phyloP scores from a whole-genome alignment of 2,329 filamentous ascomycete species.

The Pseudogymnoascus sp. region DNA sequence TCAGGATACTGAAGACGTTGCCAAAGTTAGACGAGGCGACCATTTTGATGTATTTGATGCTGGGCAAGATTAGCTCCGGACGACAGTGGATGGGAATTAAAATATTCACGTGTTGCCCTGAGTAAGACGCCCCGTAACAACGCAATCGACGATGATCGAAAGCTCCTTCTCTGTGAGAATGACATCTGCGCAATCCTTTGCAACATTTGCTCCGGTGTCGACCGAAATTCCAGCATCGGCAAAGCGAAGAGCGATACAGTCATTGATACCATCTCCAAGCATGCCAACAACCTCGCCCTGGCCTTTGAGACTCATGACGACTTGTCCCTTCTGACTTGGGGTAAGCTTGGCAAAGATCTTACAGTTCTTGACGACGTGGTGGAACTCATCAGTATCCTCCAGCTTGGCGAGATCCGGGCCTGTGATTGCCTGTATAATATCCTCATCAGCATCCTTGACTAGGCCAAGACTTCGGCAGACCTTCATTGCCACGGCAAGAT shows the following conservation, averaged over 20 bases:
- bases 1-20: too few relatives aligned
- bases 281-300: slow-evolving; percentile 14
- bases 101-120: slow-evolving; percentile 15
- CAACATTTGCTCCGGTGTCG: slow-evolving; percentile 11
- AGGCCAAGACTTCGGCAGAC: slow-evolving; percentile 12
- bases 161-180: slow-evolving; percentile 15
- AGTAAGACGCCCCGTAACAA: slow-evolving; percentile 10
- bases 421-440: slow-evolving; percentile 9
- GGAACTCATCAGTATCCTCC: slow-evolving; percentile 10
- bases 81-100: too few relatives aligned
- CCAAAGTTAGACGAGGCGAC: too few relatives aligned
- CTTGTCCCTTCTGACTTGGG: slow-evolving; percentile 21
- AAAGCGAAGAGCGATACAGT: slow-evolving; percentile 12
- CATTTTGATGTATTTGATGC: too few relatives aligned
- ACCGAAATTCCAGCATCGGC: slow-evolving; percentile 15
- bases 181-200: slow-evolving; percentile 14
- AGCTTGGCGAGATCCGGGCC: slow-evolving; percentile 12
- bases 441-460: slow-evolving; percentile 7
- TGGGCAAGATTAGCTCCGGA: too few relatives aligned
- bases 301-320: slow-evolving; percentile 31
- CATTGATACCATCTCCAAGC: slow-evolving; percentile 17
- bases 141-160: slow-evolving; percentile 13
- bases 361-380: slow-evolving; percentile 12
- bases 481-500: slow-evolving; percentile 15
- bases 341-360: slow-evolving; percentile 17